Conservation (phyloP, 495 filamentous ascomycete genomes). For the Alectoria sarmentosa region DNA sequence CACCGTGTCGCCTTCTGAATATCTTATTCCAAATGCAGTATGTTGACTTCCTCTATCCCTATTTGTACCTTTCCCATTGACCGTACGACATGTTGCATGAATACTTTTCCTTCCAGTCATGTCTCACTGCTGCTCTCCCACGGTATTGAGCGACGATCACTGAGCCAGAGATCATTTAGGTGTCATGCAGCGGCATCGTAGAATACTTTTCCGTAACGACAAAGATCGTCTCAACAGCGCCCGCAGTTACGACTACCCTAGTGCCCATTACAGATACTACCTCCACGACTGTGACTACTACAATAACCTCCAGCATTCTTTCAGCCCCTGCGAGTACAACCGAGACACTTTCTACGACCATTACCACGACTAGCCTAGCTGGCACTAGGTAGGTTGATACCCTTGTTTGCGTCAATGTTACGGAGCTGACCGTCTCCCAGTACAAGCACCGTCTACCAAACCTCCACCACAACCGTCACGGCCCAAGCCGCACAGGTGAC, state of each 20-base stretch:
- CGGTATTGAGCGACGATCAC: background rate
- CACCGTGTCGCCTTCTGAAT: background rate
- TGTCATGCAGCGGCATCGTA: background rate
- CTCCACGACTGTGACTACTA: background rate
- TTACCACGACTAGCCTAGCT: background rate
- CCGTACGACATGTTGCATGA: background rate
- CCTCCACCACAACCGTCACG: background rate
- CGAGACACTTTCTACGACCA: background rate
- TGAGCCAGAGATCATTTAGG: background rate
- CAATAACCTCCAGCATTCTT: slow-evolving; percentile 2
- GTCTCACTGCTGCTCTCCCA: background rate
- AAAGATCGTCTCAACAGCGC: background rate
- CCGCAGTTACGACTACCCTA: background rate
- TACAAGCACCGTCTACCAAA: background rate
- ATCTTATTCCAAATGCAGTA: background rate
- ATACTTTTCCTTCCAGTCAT: background rate
- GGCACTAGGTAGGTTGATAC: background rate
- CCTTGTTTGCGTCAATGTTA: background rate
- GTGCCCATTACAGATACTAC: background rate
- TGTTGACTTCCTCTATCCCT: background rate
- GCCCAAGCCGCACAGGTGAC: background rate
- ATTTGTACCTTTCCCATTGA: background rate
- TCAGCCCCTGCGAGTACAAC: background rate
- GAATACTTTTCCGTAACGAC: background rate
- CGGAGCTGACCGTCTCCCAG: background rate